Evolutionary conservation across 768 basidiomycete genomes (phyloP).

Genomic region (Mycena vulgaris): DNA sequence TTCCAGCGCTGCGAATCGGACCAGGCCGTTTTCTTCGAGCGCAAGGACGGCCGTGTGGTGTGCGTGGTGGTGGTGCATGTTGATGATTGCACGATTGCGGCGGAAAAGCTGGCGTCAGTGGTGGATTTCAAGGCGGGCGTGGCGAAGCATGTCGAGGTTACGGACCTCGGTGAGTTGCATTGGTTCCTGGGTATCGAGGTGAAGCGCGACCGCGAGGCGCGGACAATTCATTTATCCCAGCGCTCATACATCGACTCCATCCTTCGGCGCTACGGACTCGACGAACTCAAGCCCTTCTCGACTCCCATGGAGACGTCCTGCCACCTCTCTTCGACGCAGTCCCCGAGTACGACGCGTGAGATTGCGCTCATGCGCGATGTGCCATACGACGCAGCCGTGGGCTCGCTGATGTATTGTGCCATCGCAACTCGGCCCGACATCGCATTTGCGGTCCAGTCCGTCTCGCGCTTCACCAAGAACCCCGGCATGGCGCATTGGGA

Average conservation of each 20-base stretch:
- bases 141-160: background rate
- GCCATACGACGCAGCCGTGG: background rate
- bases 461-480: background rate
- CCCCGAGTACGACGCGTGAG: background rate
- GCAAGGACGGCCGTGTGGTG: no score
- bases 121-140: background rate
- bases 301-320: background rate
- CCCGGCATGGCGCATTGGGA: background rate
- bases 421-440: conserved; percentile 9
- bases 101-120: background rate
- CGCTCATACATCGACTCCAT: background rate
- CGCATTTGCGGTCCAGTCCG: background rate
- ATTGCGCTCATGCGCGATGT: background rate
- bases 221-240: conserved; percentile 2
- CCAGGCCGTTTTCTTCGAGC: background rate
- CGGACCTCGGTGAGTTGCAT: conserved; percentile 1
- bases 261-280: background rate
- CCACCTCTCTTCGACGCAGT: background rate
- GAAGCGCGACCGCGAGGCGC: background rate
- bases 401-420: background rate
- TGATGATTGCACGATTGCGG: background rate
- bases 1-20: background rate
- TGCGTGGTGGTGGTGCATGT: background rate
- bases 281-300: background rate
- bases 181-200: conserved; percentile 11